Evolutionary conservation across 2,329 filamentous ascomycete species (phyloP).

Genomic region (Calonectria pseudoreteaudii): DNA sequence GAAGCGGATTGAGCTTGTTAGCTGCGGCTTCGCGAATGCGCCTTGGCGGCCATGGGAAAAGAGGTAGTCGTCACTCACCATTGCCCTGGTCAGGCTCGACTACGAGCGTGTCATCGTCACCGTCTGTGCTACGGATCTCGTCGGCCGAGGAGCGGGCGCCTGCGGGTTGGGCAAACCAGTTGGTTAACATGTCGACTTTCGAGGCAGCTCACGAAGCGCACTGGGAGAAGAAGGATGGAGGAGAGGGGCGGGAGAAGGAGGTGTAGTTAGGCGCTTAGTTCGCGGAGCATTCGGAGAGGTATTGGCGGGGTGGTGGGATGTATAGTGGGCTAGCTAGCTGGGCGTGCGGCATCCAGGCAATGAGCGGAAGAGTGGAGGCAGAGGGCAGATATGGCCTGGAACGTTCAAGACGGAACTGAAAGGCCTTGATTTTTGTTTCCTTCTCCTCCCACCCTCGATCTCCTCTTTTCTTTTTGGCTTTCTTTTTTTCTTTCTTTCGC

Average conservation of each 20-base stretch:
- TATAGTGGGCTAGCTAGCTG: constrained; percentile 25
- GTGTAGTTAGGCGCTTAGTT: constrained; percentile 29
- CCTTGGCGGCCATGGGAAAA: background rate
- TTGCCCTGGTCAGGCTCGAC: constrained; percentile 95
- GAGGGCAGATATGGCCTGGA: constrained; percentile 30
- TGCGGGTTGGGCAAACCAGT: constrained; percentile 55
- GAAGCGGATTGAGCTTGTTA: constrained; percentile 28
- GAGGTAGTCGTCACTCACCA: constrained; percentile 67
- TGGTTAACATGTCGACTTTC: constrained; percentile 54
- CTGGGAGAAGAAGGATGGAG: constrained; percentile 26
- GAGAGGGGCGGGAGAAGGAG: constrained; percentile 31
- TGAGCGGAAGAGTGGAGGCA: constrained; percentile 26
- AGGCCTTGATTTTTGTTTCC: background rate
- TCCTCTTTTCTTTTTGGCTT: background rate
- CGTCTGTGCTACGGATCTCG: constrained; percentile 58
- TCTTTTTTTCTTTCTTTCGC: background rate
- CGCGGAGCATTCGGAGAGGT: constrained; percentile 36
- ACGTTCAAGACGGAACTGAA: constrained; percentile 26
- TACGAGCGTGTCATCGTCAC: constrained; percentile 79
- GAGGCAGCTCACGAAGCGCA: constrained; percentile 14
- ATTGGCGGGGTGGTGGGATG: constrained; percentile 38
- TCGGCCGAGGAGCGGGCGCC: constrained; percentile 69
- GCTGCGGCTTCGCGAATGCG: constrained; percentile 24
- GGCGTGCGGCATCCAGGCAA: constrained; percentile 32
- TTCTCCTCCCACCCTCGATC: background rate